Base-by-base conservation (phyloP, 305 asterid genomes). In the Salvia sclarea region DNA sequence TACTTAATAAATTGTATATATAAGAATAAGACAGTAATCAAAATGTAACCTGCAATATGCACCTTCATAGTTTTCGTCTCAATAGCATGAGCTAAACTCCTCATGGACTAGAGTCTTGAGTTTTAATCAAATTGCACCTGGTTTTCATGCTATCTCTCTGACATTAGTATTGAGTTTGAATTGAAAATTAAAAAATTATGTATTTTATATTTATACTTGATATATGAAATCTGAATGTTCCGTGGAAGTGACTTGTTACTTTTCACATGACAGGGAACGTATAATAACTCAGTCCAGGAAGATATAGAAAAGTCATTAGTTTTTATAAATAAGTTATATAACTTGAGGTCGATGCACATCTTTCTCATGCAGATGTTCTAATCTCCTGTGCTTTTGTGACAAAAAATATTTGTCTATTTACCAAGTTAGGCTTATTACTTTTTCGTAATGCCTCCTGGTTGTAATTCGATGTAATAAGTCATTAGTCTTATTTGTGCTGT, bases 301-400 rank as follows among this genome's bases (percentile, higher is more conserved):
- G 43, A 35, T 16, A 13, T 12, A 8, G 47, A 10, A n/a, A 21
- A 28, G 30, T 22, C 31, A 35, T 59, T n/a, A 28, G 53, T 43
- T 43, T 17, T 17, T 33, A 20, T 41, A n/a, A 11, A n/a, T 40
- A 8, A 30, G 0, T 45, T 28, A n/a, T n/a, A n/a, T n/a, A n/a
- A n/a, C n/a, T n/a, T 43, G 25, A 28, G 58, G 35, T 56, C 28
- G 73, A 41, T 41, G 58, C 33, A 5, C 31, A 11, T 68, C 63
- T 40, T 25, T 40, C 35, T 21, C 20, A 21, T 59, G 30, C 18
- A 43, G 12, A 7, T 43, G 21, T 24, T 24, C 57, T 16, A 44
- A 41, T 43, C 33, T 43, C 16, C 16, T 17, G 24, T 24, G n/a
- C 8, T 43, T 13, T 35, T 20, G 49, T 55, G 57, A 2, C 38